Conservation (phyloP, 2,329 filamentous ascomycete species). For the Cadophora sp. region DNA sequence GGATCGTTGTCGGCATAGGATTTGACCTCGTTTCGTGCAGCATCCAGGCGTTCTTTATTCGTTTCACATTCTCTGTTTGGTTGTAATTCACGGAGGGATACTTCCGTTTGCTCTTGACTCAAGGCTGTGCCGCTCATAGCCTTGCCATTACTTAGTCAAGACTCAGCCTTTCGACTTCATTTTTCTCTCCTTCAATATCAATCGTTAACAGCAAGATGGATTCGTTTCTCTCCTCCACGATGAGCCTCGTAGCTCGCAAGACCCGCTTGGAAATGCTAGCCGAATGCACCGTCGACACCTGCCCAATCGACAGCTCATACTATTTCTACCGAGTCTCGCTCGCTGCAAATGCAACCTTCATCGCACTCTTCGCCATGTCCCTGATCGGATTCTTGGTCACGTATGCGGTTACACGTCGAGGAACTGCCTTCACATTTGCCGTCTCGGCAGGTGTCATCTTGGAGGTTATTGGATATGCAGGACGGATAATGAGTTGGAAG, state of each 20-base stretch:
- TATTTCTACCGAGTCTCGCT: slow-evolving; percentile 62
- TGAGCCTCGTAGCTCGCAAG: slow-evolving; percentile 24
- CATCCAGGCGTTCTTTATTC: background rate
- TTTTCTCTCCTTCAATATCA: background rate
- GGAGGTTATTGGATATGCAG: slow-evolving; percentile 66
- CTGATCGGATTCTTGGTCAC: slow-evolving; percentile 49
- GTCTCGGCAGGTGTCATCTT: slow-evolving; percentile 59
- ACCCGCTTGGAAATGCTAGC: slow-evolving; percentile 18
- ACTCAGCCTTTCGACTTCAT: background rate
- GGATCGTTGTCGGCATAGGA: no score
- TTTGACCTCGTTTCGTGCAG: background rate
- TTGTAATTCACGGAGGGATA: slow-evolving; percentile 1
- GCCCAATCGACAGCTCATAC: slow-evolving; percentile 46
- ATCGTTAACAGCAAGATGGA: slow-evolving; percentile 21
- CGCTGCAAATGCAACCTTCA: slow-evolving; percentile 58
- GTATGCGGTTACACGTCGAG: slow-evolving; percentile 53
- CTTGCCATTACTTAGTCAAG: background rate
- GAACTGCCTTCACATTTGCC: slow-evolving; percentile 57
- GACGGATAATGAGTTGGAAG: slow-evolving; percentile 59
- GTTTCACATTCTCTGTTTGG: background rate
- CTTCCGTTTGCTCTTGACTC: background rate
- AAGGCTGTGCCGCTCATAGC: background rate
- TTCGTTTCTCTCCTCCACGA: slow-evolving; percentile 11
- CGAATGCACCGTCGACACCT: slow-evolving; percentile 47
- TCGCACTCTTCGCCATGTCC: slow-evolving; percentile 56